A percentile compares a stretch with the other conserved stretches of the same genome.
phyloP scores from a whole-genome alignment of 1,284 basidiomycete genomes.

The Limonomyces culmigenus region DNA sequence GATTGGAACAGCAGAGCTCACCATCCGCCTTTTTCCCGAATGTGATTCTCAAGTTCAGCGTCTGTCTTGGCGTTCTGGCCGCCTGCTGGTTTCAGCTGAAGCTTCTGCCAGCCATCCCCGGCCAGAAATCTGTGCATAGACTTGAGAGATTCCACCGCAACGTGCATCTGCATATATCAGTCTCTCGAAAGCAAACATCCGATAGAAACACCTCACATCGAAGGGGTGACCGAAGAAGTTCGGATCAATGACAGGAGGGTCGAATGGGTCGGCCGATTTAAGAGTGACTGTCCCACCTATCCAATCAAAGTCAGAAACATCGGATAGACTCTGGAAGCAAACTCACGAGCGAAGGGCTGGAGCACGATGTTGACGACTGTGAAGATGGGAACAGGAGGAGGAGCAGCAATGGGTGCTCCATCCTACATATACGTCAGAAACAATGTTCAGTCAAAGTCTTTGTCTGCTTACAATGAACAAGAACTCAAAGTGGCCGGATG shows the following conservation, averaged over 20 bases:
- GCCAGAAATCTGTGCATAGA: conserved; percentile 4
- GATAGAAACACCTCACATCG: conserved; percentile 5
- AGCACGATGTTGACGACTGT: conserved; percentile 2
- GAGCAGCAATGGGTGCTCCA: conserved; percentile 1
- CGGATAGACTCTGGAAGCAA: not conserved
- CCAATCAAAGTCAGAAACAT: not conserved
- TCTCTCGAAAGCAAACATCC: conserved; percentile 4
- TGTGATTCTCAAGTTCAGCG: conserved; percentile 7
- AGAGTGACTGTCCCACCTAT: conserved; percentile 8
- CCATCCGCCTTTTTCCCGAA: conserved; percentile 2
- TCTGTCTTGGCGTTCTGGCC: conserved; percentile 7
- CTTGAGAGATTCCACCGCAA: not conserved
- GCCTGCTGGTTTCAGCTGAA: conserved; percentile 7
- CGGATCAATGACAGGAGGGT: conserved; percentile 11
- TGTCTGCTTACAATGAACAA: conserved; percentile 5
- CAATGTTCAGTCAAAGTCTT: not conserved
- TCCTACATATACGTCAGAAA: not conserved
- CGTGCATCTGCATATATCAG: not conserved
- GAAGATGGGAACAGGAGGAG: conserved; percentile 2
- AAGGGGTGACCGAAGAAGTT: conserved; percentile 10
- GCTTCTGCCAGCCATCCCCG: conserved; percentile 7
- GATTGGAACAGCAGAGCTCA: not conserved
- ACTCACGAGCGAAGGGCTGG: conserved; percentile 1
- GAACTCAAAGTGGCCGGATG: conserved; percentile 8
- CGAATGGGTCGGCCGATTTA: conserved; percentile 11